phyloP scores from a whole-genome alignment of 345 rosid genomes.

The Populus pruinosa region DNA sequence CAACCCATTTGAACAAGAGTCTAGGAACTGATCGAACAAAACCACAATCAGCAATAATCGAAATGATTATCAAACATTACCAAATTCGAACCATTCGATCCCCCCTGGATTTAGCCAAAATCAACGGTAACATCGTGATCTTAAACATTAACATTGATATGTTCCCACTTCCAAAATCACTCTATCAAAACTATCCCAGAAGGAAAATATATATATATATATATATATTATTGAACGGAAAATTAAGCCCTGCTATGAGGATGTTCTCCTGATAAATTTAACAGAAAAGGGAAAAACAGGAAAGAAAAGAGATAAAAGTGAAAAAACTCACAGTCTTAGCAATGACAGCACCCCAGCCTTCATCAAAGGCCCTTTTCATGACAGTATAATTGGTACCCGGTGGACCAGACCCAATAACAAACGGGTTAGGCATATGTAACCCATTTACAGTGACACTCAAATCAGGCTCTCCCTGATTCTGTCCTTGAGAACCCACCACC shows the following conservation, averaged over 20 bases:
- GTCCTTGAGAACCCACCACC: conserved; percentile 31
- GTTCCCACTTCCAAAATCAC: not conserved
- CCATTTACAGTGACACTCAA: conserved; percentile 87
- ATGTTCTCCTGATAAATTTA: not conserved
- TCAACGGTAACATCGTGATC: not conserved
- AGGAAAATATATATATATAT: too few species aligned
- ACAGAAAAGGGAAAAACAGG: too few species aligned
- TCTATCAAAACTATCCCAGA: not conserved
- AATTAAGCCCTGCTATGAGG: not conserved
- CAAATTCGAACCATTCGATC: not conserved
- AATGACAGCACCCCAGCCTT: conserved; percentile 99
- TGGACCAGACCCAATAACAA: conserved; percentile 96
- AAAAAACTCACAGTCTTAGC: conserved; percentile 84
- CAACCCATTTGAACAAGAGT: not conserved
- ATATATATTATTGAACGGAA: not conserved
- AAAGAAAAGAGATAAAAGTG: not conserved
- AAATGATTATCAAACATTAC: not conserved
- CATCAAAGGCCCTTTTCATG: conserved; percentile 94
- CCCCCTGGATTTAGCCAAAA: not conserved
- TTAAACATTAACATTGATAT: not conserved
- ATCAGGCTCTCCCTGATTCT: conserved; percentile 62
- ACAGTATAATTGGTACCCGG: conserved; percentile 97
- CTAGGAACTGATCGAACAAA: not conserved
- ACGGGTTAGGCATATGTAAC: conserved; percentile 80
- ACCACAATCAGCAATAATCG: not conserved